These are phyloP conservation scores for Phytophthora quininea DNA, from an alignment of 352 stramenopile species.

Conservation along the genomic window DNA sequence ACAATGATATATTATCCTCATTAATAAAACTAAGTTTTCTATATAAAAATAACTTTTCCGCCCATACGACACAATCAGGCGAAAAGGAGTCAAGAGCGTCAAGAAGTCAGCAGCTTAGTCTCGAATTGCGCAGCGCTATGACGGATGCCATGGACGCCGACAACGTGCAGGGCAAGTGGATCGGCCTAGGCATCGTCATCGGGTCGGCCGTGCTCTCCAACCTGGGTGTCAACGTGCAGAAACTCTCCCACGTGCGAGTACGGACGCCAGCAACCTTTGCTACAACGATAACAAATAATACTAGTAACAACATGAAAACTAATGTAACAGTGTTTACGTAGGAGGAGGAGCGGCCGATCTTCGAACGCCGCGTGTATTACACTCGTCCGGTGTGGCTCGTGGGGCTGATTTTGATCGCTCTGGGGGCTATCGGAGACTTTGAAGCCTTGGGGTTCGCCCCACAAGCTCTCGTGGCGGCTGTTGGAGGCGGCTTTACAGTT, in stretches of 20 bases:
- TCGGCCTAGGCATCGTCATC: slow-evolving; percentile 81
- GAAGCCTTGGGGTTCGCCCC: slow-evolving; percentile 87
- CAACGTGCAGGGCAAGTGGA: slow-evolving; percentile 82
- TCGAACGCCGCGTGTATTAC: slow-evolving; percentile 83
- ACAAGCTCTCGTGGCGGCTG: slow-evolving; percentile 84
- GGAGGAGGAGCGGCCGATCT: slow-evolving; percentile 73
- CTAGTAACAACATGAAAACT: background rate
- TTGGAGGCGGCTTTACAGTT: slow-evolving; percentile 86
- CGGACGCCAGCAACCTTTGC: slow-evolving; percentile 1
- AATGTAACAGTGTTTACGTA: slow-evolving; percentile 12
- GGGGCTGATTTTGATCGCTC: slow-evolving; percentile 77
- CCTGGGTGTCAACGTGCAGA: slow-evolving; percentile 87
- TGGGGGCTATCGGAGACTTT: slow-evolving; percentile 88
- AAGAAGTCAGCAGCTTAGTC: no score
- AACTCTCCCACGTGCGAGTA: slow-evolving; percentile 85
- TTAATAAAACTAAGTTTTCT: no score
- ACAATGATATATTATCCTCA: no score
- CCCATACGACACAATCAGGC: no score
- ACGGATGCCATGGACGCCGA: slow-evolving; percentile 34
- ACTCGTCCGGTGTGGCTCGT: slow-evolving; percentile 85
- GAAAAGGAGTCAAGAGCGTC: no score
- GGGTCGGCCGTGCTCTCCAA: slow-evolving; percentile 84
- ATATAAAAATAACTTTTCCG: no score
- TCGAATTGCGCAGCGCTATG: slow-evolving; percentile 9
- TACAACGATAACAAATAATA: background rate